Evolutionary conservation across 768 basidiomycete species (phyloP), one percentile per base, ranked within the genome.

Genomic region (Pisolithus microcarpus): DNA sequence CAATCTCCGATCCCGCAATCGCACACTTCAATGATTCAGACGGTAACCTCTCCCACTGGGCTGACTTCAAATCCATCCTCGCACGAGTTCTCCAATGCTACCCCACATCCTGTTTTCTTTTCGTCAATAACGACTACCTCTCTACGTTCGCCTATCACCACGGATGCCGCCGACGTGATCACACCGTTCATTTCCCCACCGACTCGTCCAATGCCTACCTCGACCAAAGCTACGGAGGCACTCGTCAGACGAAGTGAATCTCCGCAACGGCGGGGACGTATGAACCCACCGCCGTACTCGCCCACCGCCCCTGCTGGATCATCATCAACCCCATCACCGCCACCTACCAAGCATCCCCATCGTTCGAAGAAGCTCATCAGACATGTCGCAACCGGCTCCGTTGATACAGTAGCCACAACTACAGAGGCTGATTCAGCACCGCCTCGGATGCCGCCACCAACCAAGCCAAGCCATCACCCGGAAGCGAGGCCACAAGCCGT

Each of bases 241-340:
- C 18, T 8, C 9, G 30, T 50, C 5, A 55, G 55, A 43, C 47
- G 42, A 10, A 31, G 21, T 1, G 46, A 26, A 19, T 26, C 54
- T 26, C 36, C 55, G 0, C 37, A 42, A 28, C 55, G 30, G 31
- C 57, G 60, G 8, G 23, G 30, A 9, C 56, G 65, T 1, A 40
- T 66, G 50, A 66, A 66, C 38, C 65, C 66, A 15, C 65, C 66
- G 3, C 52, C 65, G 5, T 66, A 66, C 37, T 51, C 58, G 24
- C 49, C 51, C 10, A 46, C 51, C 18, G 39, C 38, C 7, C 51
- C 56, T 5, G 30, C n/a, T 18, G 21, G 16, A 13, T 10, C 16
- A 11, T 46, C 44, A 28, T 16, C 44, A 18, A 18, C 44, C 15
- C 44, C 44, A 9, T 24, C 23, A 7, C 19, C 19, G 10, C 23